Evolutionary conservation across 305 asterid species (phyloP).

Genomic region (Fraxinus ornus): DNA sequence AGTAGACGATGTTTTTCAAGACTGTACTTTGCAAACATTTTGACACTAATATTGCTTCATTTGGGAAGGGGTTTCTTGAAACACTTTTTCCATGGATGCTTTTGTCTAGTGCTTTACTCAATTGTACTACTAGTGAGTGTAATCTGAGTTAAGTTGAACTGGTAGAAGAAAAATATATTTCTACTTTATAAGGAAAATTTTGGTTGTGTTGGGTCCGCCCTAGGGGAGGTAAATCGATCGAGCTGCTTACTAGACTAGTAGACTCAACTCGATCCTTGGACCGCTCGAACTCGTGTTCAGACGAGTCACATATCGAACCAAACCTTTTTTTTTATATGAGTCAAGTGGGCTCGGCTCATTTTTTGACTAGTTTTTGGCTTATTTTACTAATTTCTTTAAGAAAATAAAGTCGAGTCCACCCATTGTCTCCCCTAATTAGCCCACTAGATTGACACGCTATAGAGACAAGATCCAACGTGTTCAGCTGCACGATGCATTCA

Average conservation of each 20-base stretch:
- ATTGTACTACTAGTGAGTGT: not conserved
- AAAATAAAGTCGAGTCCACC: not conserved
- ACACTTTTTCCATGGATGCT: not conserved
- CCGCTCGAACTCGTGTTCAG: not conserved
- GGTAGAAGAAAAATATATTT: not conserved
- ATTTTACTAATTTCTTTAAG: not conserved
- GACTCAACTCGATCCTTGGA: not conserved
- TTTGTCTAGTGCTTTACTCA: not conserved
- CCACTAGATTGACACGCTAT: not conserved
- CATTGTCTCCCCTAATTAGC: not conserved
- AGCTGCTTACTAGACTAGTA: not conserved
- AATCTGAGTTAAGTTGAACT: not conserved
- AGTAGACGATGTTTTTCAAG: constrained; percentile 28
- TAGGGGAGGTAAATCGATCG: not conserved
- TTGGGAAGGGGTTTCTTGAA: not conserved
- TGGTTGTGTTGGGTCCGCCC: not conserved
- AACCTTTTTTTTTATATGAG: not conserved
- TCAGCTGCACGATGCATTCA: not conserved
- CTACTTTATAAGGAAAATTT: not conserved
- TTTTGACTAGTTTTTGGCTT: not conserved
- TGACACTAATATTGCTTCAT: constrained; percentile 1
- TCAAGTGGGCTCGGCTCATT: not conserved
- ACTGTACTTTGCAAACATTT: constrained; percentile 23
- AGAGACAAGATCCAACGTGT: not conserved
- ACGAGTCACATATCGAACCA: not conserved